Percentiles rank a stretch among this genome's conserved stretches.
Evolutionary conservation across 257 asterid genomes (phyloP).

Genomic region (Fraxinus pennsylvanica): DNA sequence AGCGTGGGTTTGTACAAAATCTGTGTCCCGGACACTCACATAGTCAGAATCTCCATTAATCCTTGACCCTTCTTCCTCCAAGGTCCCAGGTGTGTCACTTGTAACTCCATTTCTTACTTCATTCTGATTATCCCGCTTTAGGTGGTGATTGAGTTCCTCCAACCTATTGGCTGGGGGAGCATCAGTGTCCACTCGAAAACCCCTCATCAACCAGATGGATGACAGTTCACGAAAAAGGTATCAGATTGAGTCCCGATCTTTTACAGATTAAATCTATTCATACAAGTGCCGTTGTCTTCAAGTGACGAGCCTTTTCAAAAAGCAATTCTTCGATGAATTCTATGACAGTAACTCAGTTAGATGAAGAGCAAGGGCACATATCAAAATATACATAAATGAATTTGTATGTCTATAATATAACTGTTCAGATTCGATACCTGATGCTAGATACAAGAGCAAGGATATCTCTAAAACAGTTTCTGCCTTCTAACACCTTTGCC

Average conservation of each 20-base stretch:
- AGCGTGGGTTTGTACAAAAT: constrained; percentile 33
- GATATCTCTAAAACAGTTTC: neutral
- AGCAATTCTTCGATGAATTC: constrained; percentile 4
- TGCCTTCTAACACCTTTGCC: neutral
- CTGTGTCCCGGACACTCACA: constrained; percentile 23
- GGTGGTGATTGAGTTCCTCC: constrained; percentile 30
- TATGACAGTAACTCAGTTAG: constrained; percentile 11
- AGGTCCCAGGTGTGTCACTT: constrained; percentile 36
- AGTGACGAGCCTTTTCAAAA: constrained; percentile 11
- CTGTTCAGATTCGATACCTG: neutral
- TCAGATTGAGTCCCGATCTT: constrained; percentile 37
- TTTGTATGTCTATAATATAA: neutral
- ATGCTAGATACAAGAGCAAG: neutral
- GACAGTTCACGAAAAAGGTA: constrained; percentile 39
- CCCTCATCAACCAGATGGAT: constrained; percentile 60
- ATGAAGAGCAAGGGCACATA: neutral
- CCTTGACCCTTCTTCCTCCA: constrained; percentile 43
- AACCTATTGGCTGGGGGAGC: constrained; percentile 37
- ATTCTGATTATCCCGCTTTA: constrained; percentile 28
- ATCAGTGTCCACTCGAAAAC: constrained; percentile 32
- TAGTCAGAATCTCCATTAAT: constrained; percentile 33
- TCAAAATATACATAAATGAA: neutral
- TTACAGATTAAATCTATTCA: too few relatives aligned
- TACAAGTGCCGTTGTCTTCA: constrained; percentile 33
- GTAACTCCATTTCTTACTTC: constrained; percentile 31